phyloP scores from a whole-genome alignment of 495 filamentous ascomycete genomes.

The Penicillium paxilli region DNA sequence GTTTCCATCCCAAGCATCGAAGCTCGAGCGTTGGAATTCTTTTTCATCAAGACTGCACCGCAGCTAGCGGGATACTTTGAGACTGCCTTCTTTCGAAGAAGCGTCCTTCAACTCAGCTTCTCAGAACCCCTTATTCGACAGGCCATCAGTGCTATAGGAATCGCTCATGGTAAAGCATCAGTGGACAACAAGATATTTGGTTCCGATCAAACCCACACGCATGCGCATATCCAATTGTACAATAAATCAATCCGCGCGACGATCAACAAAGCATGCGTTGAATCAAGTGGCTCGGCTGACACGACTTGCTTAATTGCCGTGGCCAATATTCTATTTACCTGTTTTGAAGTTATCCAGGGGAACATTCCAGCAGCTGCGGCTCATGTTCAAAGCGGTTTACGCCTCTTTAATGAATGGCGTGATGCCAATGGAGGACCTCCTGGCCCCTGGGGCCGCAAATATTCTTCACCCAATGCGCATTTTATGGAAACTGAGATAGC shows the following conservation, averaged over 20 bases:
- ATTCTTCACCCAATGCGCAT: conserved; percentile 8
- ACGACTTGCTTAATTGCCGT: conserved; percentile 8
- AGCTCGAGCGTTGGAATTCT: conserved; percentile 16
- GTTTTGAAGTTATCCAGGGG: conserved; percentile 19
- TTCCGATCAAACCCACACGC: not conserved
- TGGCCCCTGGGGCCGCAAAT: conserved; percentile 7
- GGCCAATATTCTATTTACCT: conserved; percentile 18
- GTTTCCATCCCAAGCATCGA: conserved; percentile 5
- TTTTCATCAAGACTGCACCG: conserved; percentile 31
- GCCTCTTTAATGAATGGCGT: conserved; percentile 16
- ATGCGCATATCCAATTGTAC: conserved; percentile 8
- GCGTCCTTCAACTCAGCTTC: conserved; percentile 56
- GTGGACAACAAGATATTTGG: not conserved
- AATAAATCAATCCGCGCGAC: conserved; percentile 16
- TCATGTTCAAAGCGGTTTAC: conserved; percentile 17
- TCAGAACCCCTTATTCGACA: conserved; percentile 60
- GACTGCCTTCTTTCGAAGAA: conserved; percentile 56
- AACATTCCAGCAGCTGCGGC: conserved; percentile 9
- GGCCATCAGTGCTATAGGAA: conserved; percentile 61
- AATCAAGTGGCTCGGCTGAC: not conserved
- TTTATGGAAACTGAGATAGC: conserved; percentile 22
- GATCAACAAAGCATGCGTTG: conserved; percentile 8
- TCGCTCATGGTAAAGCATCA: conserved; percentile 51
- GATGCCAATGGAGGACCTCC: conserved; percentile 1
- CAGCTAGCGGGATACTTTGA: conserved; percentile 64